Evolutionary conservation across 2,329 filamentous ascomycete genomes (phyloP).

Genomic region (Claviceps citrina): DNA sequence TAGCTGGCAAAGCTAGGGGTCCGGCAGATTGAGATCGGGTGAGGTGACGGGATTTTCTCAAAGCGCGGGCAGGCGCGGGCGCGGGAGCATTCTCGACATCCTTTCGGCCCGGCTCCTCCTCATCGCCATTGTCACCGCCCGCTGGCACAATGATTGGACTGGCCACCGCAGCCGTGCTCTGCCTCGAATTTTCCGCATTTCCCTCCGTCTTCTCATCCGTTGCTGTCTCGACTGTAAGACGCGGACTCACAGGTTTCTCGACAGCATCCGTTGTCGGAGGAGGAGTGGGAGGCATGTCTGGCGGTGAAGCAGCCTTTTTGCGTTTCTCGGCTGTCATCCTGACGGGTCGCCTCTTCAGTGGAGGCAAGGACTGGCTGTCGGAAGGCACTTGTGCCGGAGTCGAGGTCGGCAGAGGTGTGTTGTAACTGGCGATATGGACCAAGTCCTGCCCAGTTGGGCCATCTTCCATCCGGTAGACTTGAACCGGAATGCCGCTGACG

Average conservation of each 20-base stretch:
- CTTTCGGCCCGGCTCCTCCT: not conserved
- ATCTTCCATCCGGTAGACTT: constrained; percentile 27
- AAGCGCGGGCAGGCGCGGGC: not conserved
- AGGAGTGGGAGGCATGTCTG: constrained; percentile 20
- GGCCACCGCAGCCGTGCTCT: not conserved
- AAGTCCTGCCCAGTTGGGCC: constrained; percentile 21
- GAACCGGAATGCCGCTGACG: constrained; percentile 22
- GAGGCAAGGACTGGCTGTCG: constrained; percentile 13
- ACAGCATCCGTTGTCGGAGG: constrained; percentile 24
- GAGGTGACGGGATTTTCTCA: constrained; percentile 13
- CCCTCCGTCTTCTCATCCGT: not conserved
- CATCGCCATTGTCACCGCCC: not conserved
- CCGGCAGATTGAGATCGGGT: constrained; percentile 24
- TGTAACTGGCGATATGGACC: constrained; percentile 21
- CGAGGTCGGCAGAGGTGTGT: constrained; percentile 11
- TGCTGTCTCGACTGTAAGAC: not conserved
- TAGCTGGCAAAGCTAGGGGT: constrained; percentile 19
- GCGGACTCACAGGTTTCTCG: constrained; percentile 19
- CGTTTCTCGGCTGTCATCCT: constrained; percentile 10
- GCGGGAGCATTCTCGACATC: not conserved
- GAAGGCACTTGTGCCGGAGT: constrained; percentile 1
- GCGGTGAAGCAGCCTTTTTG: constrained; percentile 10
- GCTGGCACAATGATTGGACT: constrained; percentile 3
- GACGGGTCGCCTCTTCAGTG: constrained; percentile 10
- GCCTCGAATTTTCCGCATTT: not conserved